Percentiles rank a stretch among this genome's conserved stretches.
phyloP scores from a whole-genome alignment of 225 moss, liverwort and hornwort genomes.

The Marchantia paleacea region DNA sequence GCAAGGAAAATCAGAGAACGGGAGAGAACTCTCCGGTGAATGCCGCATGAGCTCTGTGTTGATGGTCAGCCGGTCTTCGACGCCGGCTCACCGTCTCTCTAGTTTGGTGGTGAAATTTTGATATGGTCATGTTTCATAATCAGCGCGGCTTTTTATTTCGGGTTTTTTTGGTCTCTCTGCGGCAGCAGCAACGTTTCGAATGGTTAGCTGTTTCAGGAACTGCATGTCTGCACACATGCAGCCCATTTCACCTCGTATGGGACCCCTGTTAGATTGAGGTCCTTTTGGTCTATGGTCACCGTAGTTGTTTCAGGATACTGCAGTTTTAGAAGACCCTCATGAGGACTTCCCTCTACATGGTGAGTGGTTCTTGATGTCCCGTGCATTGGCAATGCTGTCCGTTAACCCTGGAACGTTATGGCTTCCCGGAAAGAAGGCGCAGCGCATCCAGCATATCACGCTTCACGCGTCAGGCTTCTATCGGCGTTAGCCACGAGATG shows the following conservation, averaged over 20 bases:
- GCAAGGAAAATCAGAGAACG: not conserved
- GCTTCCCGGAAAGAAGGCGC: not conserved
- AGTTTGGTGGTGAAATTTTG: conserved; percentile 1
- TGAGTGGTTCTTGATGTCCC: not conserved
- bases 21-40: not conserved
- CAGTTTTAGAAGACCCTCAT: not conserved
- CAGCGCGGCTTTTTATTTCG: not conserved
- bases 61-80: not conserved
- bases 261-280: not conserved
- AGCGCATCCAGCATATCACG: not conserved
- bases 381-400: not conserved
- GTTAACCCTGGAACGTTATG: not conserved
- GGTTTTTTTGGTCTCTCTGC: not conserved
- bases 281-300: too few relatives aligned
- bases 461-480: not conserved
- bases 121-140: not conserved
- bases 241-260: not conserved
- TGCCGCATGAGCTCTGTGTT: not conserved
- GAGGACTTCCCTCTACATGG: not conserved
- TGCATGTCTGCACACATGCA: not conserved
- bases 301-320: not conserved
- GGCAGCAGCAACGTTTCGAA: not conserved
- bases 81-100: not conserved
- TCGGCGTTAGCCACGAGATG: not conserved
- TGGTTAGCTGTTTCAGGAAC: not conserved